Percentiles rank a stretch among this genome's conserved stretches.
Evolutionary conservation across 495 filamentous ascomycete species (phyloP).

Genomic region (Aspergillus bridgeri): DNA sequence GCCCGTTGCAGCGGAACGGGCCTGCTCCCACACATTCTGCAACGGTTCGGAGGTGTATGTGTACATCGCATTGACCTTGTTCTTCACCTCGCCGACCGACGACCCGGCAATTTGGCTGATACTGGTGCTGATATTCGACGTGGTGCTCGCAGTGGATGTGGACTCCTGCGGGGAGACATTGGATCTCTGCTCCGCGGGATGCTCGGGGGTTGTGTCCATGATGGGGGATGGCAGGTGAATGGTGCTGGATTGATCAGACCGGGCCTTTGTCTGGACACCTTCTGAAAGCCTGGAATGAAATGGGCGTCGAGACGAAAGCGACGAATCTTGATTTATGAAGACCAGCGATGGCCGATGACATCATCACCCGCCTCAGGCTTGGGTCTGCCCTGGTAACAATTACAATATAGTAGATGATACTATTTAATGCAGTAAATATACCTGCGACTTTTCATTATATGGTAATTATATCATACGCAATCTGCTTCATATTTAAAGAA

Average conservation of each 20-base stretch:
- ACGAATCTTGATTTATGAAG: not conserved
- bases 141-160: not conserved
- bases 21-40: not conserved
- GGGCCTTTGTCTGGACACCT: not conserved
- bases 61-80: not conserved
- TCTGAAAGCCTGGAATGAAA: not conserved
- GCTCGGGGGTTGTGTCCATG: not conserved
- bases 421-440: no score
- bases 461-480: no score
- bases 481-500: no score
- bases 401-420: no score
- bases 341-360: not conserved
- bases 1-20: conserved; percentile 1
- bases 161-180: not conserved
- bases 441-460: no score
- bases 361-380: no score
- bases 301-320: not conserved
- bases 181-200: not conserved
- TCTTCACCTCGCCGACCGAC: conserved; percentile 3
- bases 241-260: not conserved
- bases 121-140: not conserved
- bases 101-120: conserved; percentile 1
- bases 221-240: not conserved
- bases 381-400: no score
- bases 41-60: not conserved